These are phyloP conservation scores for Mycena sp. DNA, from an alignment of 1,284 basidiomycete species.

Conservation along the genomic window DNA sequence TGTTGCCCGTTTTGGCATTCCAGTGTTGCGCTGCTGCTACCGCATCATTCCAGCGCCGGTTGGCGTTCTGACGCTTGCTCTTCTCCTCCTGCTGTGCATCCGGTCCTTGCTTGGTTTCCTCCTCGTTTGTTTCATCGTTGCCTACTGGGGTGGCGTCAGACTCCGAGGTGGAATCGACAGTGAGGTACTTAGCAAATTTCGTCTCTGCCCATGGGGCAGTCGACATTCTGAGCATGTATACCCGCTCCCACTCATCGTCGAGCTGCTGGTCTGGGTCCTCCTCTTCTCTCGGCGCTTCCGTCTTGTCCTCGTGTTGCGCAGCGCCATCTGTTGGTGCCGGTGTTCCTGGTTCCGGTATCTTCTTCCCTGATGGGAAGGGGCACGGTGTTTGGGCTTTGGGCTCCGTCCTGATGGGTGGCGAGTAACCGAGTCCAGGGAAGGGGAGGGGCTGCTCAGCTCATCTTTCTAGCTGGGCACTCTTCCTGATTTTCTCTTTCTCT, in stretches of 20 bases:
- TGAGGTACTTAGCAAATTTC: constrained; percentile 16
- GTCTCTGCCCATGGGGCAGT: constrained; percentile 10
- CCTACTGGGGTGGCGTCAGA: not conserved
- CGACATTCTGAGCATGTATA: not conserved
- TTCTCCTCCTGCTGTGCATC: too few relatives aligned
- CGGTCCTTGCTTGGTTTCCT: too few relatives aligned
- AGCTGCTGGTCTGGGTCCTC: constrained; percentile 9
- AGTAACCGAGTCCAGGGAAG: constrained; percentile 5
- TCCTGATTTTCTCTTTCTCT: not conserved
- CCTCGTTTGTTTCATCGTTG: not conserved
- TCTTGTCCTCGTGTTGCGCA: not conserved
- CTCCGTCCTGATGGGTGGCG: not conserved
- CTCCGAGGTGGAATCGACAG: not conserved
- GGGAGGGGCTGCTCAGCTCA: not conserved
- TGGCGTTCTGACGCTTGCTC: too few relatives aligned
- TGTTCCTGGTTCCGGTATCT: not conserved
- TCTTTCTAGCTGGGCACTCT: constrained; percentile 6
- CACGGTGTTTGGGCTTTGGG: not conserved
- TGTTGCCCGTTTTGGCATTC: too few relatives aligned
- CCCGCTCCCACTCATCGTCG: constrained; percentile 6
- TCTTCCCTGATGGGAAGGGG: not conserved
- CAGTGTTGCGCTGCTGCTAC: too few relatives aligned
- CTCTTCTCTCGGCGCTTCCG: not conserved
- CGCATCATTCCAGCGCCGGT: too few relatives aligned
- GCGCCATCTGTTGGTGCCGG: not conserved